phyloP scores from a whole-genome alignment of 1,139 yeast genomes.

The Blastobotrys elegans region DNA sequence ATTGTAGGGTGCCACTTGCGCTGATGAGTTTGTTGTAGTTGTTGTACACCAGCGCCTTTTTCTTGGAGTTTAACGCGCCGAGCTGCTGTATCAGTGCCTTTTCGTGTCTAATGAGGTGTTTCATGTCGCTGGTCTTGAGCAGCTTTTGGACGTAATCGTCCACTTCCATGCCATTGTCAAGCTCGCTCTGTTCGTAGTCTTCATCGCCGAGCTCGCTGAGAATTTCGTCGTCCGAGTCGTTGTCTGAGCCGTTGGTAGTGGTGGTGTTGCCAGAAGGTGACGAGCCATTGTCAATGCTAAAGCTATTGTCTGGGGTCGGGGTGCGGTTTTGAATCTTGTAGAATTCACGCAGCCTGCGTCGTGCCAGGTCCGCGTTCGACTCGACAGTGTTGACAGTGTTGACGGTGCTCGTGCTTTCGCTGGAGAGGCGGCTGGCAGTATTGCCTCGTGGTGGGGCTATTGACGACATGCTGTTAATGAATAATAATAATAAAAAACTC shows the following conservation, averaged over 20 bases:
- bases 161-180: slow-evolving; percentile 16
- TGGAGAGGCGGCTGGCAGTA: slow-evolving; percentile 5
- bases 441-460: neutral
- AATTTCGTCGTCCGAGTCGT: slow-evolving; percentile 7
- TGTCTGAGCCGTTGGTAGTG: neutral
- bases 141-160: slow-evolving; percentile 28
- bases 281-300: neutral
- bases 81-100: slow-evolving; percentile 34
- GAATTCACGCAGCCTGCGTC: slow-evolving; percentile 39
- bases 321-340: slow-evolving; percentile 32
- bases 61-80: slow-evolving; percentile 38
- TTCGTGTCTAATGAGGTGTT: slow-evolving; percentile 30
- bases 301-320: neutral
- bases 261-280: neutral
- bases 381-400: neutral
- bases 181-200: slow-evolving; percentile 11
- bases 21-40: slow-evolving; percentile 40
- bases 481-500: too few relatives aligned
- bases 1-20: slow-evolving; percentile 36
- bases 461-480: too few relatives aligned
- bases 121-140: slow-evolving; percentile 25
- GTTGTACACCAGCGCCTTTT: slow-evolving; percentile 41
- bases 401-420: slow-evolving; percentile 9
- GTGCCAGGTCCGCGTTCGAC: slow-evolving; percentile 8
- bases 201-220: slow-evolving; percentile 1